A percentile compares a stretch with the other conserved stretches of the same genome.
These are phyloP conservation scores for Andrographis paniculata DNA, from an alignment of 305 asterid genomes.

Conservation along the genomic window DNA sequence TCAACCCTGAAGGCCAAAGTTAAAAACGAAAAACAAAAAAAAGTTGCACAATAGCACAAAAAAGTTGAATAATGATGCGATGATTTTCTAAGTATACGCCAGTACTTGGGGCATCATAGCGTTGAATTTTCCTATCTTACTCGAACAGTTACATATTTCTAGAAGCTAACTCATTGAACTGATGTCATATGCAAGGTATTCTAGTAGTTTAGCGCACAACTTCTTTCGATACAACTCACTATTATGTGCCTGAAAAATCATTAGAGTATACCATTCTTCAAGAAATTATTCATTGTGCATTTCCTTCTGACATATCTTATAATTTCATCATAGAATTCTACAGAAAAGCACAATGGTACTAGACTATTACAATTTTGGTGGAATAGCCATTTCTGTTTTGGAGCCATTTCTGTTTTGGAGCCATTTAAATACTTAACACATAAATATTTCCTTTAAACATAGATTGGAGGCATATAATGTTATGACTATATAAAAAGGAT, in stretches of 20 bases:
- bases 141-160: not conserved
- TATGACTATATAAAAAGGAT: not conserved
- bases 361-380: not conserved
- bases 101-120: not conserved
- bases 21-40: too few relatives aligned
- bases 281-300: too few relatives aligned
- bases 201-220: not conserved
- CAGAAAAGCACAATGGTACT: not conserved
- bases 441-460: not conserved
- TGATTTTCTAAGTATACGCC: not conserved
- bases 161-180: not conserved
- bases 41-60: not conserved
- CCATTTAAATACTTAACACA: not conserved
- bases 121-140: not conserved
- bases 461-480: not conserved
- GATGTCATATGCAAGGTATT: not conserved
- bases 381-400: not conserved
- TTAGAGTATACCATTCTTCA: too few relatives aligned
- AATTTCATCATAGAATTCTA: too few relatives aligned
- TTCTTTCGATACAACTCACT: too few relatives aligned
- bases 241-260: too few relatives aligned
- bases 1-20: not conserved
- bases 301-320: too few relatives aligned
- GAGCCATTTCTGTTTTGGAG: not conserved
- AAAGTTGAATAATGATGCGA: not conserved